Percentiles rank a stretch among this genome's conserved stretches.
phyloP scores from a whole-genome alignment of 768 basidiomycete genomes.

The Ramaria sp. region DNA sequence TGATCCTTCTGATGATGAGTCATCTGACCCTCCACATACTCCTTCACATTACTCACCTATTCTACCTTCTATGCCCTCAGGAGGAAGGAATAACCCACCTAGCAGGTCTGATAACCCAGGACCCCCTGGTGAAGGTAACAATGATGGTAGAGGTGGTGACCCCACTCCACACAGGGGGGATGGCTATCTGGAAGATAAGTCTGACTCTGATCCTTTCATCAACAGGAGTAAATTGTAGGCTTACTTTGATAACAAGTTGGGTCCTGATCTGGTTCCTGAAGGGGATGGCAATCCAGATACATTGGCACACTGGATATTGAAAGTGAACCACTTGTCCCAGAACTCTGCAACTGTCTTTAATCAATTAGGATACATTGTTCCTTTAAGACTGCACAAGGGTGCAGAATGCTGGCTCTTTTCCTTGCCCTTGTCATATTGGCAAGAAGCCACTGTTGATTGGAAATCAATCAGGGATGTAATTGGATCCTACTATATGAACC shows the following conservation, averaged over 20 bases:
- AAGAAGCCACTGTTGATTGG: constrained; percentile 20
- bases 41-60: no score
- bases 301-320: constrained; percentile 20
- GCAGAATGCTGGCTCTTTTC: constrained; percentile 26
- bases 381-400: constrained; percentile 13
- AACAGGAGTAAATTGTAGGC: constrained; percentile 7
- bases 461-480: constrained; percentile 18
- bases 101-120: not conserved
- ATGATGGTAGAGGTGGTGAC: not conserved
- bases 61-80: no score
- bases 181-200: not conserved
- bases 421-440: constrained; percentile 7
- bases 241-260: constrained; percentile 24
- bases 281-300: constrained; percentile 24
- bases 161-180: not conserved
- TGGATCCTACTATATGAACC: constrained; percentile 23
- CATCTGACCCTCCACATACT: no score
- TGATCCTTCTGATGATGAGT: no score
- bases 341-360: constrained; percentile 14
- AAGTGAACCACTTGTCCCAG: constrained; percentile 18
- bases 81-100: no score
- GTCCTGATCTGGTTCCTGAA: constrained; percentile 20
- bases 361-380: constrained; percentile 23
- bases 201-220: not conserved
- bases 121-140: not conserved